A percentile compares a stretch with the other conserved stretches of the same genome.
These are phyloP conservation scores for Teratosphaeria nubilosa DNA, from an alignment of 2,329 filamentous ascomycete genomes.

Conservation along the genomic window DNA sequence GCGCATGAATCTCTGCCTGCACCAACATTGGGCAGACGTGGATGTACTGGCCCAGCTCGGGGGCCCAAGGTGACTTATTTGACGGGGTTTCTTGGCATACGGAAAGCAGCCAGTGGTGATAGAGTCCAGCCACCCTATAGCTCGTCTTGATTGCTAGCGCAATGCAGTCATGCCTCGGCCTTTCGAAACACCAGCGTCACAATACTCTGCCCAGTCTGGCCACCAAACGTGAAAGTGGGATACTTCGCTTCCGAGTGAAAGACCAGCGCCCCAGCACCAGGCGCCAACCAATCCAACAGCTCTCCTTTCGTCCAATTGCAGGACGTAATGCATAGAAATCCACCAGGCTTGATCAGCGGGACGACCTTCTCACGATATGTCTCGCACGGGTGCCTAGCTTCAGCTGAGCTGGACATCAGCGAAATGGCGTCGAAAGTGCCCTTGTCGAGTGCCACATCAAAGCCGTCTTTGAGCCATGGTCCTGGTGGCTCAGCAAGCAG, in stretches of 20 bases:
- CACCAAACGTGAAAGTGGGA: constrained; percentile 79
- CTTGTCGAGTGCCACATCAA: constrained; percentile 93
- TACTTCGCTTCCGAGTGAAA: constrained; percentile 66
- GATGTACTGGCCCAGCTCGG: no score
- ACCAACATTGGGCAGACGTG: no score
- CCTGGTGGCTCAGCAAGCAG: constrained; percentile 33
- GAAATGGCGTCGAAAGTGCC: constrained; percentile 95
- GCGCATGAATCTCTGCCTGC: no score
- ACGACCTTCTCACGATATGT: constrained; percentile 62
- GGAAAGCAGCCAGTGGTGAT: background rate
- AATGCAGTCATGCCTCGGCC: background rate
- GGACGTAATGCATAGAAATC: constrained; percentile 77
- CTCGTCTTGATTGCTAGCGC: background rate
- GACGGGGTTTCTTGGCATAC: background rate
- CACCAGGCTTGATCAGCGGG: constrained; percentile 57
- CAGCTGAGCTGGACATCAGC: constrained; percentile 33
- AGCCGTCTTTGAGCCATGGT: constrained; percentile 55
- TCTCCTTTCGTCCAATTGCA: constrained; percentile 98
- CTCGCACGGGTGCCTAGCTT: constrained; percentile 45
- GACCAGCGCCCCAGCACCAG: constrained; percentile 40
- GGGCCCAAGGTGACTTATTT: no score
- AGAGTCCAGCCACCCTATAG: no score
- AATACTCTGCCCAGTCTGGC: constrained; percentile 77
- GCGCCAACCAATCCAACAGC: constrained; percentile 66
- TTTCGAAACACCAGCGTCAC: constrained; percentile 49